Evolutionary conservation across 2,329 filamentous ascomycete genomes (phyloP), one percentile per base, ranked within the genome.

Genomic region (Diaporthe sp.): DNA sequence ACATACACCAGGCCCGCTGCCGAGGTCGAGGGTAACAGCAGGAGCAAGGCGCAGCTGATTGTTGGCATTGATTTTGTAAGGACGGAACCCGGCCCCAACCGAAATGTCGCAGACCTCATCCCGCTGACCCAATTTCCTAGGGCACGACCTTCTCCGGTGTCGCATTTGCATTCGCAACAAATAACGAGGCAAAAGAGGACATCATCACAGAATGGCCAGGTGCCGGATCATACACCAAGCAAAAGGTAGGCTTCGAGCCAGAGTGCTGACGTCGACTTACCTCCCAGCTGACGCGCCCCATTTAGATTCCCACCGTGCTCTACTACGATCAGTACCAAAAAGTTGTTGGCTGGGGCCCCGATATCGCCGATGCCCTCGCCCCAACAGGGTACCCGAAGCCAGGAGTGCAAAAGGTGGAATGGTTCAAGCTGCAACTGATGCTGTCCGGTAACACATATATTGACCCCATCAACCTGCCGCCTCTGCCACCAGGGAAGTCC

Each of bases 291-390:
- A 57, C 51, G 49, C 44, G 31, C 12, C 31, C 8, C 17, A 62
- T 13, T 1, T 81, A 98, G 97, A 98, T 99, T 80, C 97, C 97
- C 22, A 98, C 97, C 19, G 97, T 99, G n/a, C 91, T 99, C 77
- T 99, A 99, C 88, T 99, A 99, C 83, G 97, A 99, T 83, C 96
- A 98, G 86, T 98, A 98, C 85, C 97, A 99, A 83, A 98, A 98
- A 85, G 97, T 99, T 67, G 97, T 98, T n/a, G 97, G 97, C 80
- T 99, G 97, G 97, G 97, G 97, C 77, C 96, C 96, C 74, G 97
- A 99, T 88, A 98, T 98, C 81, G 95, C 97, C 77, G 96, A 98
- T 86, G 97, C 97, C 78, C 91, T 98, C 78, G 96, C 97, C 72
- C 97, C 97, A 42, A 98, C 97, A 55, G 97, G 97, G 78, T 98